Conservation (phyloP, 805 yeast genomes). For the Candida yuanshanica region DNA sequence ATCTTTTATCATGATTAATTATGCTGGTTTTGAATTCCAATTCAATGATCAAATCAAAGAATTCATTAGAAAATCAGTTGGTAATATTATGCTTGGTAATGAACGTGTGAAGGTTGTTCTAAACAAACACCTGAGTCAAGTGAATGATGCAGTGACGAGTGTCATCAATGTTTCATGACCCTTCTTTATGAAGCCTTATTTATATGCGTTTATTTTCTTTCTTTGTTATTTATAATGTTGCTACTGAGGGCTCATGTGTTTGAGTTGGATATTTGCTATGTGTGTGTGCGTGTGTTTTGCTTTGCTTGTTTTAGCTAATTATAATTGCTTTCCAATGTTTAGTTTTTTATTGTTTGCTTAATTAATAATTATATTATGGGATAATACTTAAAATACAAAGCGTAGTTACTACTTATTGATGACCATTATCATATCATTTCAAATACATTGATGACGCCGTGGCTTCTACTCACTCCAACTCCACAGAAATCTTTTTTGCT, state of each 20-base stretch:
- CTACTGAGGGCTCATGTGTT: no score
- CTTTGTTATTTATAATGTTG: neutral
- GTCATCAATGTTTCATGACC: conserved; percentile 20
- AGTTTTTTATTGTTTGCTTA: no score
- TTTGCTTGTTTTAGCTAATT: neutral
- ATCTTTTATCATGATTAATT: conserved; percentile 33
- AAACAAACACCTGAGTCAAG: conserved; percentile 31
- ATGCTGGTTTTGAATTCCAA: conserved; percentile 30
- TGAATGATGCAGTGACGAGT: conserved; percentile 35
- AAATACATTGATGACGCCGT: no score
- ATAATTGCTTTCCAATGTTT: no score
- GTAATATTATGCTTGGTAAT: conserved; percentile 47
- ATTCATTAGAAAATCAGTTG: conserved; percentile 37
- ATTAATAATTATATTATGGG: no score
- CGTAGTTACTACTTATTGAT: no score
- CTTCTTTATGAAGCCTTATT: no score
- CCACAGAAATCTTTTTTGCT: conserved; percentile 45
- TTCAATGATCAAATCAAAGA: conserved; percentile 32
- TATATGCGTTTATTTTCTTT: no score
- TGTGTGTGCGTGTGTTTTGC: no score
- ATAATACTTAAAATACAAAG: no score
- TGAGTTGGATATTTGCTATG: neutral
- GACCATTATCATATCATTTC: no score
- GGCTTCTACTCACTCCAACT: conserved; percentile 53
- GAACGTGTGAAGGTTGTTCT: conserved; percentile 41